phyloP scores from a whole-genome alignment of 768 basidiomycete species.

The Polyporus arcularius region DNA sequence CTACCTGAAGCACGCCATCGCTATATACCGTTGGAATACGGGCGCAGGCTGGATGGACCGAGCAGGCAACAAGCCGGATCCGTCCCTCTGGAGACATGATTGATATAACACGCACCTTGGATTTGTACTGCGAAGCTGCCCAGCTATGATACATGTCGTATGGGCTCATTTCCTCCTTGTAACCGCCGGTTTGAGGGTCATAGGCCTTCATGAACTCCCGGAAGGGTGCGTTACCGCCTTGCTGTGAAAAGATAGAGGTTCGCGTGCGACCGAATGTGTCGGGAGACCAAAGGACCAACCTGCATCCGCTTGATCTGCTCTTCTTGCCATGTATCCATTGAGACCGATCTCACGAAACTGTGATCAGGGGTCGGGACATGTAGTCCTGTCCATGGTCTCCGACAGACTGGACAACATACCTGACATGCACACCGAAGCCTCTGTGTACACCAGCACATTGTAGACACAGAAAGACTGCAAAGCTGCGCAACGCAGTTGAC shows the following conservation, averaged over 20 bases:
- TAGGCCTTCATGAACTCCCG: constrained; percentile 76
- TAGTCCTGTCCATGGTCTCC: constrained; percentile 6
- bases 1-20: no score
- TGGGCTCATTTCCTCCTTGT: constrained; percentile 58
- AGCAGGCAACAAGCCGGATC: background rate
- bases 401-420: constrained; percentile 38
- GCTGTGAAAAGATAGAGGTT: constrained; percentile 40
- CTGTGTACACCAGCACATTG: constrained; percentile 85
- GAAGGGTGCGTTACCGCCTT: constrained; percentile 88
- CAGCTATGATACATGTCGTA: constrained; percentile 89
- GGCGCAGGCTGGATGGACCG: no score
- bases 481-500: constrained; percentile 42
- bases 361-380: constrained; percentile 12
- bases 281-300: constrained; percentile 44
- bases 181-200: constrained; percentile 69
- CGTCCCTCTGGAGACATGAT: no score
- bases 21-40: no score
- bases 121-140: constrained; percentile 93
- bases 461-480: constrained; percentile 89
- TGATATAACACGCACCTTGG: constrained; percentile 62
- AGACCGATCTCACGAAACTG: constrained; percentile 90
- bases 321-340: constrained; percentile 96
- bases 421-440: constrained; percentile 94
- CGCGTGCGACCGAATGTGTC: constrained; percentile 4
- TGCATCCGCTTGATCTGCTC: constrained; percentile 91